Percentiles rank a stretch among this genome's conserved stretches.
phyloP scores from a whole-genome alignment of 768 basidiomycete species.

The Cytidiella melzeri region DNA sequence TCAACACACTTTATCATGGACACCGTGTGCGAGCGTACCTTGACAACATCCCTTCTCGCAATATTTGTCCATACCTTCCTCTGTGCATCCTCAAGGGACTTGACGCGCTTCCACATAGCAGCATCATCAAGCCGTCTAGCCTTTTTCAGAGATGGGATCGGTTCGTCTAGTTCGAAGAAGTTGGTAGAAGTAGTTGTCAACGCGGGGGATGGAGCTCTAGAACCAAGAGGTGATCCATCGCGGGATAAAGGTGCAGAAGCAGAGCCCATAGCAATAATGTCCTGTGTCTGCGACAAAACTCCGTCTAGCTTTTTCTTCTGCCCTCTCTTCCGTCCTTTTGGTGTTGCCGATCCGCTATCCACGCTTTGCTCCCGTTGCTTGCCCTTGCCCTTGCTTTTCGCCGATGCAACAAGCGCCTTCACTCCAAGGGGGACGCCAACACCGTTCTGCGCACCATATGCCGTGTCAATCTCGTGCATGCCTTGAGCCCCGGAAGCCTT shows the following conservation, averaged over 20 bases:
- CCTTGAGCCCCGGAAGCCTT: constrained; percentile 23
- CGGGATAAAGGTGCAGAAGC: constrained; percentile 51
- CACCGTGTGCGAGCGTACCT: constrained; percentile 38
- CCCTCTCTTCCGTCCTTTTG: constrained; percentile 47
- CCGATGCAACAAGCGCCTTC: constrained; percentile 33
- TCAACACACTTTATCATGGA: background rate
- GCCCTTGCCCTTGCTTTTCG: constrained; percentile 48
- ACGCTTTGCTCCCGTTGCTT: constrained; percentile 47
- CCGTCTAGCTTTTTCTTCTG: constrained; percentile 52
- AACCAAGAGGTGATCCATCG: constrained; percentile 66
- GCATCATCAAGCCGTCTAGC: constrained; percentile 74
- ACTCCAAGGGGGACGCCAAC: constrained; percentile 36
- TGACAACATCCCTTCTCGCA: constrained; percentile 76
- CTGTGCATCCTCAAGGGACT: constrained; percentile 76
- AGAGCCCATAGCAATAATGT: constrained; percentile 44
- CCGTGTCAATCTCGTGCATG: constrained; percentile 45
- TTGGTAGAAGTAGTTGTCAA: constrained; percentile 47
- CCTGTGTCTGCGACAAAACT: constrained; percentile 44
- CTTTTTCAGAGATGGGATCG: constrained; percentile 62
- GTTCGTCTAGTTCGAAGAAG: constrained; percentile 68
- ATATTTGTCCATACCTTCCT: constrained; percentile 89
- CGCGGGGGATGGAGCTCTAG: constrained; percentile 65
- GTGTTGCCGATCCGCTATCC: constrained; percentile 50
- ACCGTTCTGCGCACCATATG: constrained; percentile 38
- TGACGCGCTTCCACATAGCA: constrained; percentile 68